Conservation (phyloP, 768 basidiomycete genomes). For the Cantharellus cinnabarinus region DNA sequence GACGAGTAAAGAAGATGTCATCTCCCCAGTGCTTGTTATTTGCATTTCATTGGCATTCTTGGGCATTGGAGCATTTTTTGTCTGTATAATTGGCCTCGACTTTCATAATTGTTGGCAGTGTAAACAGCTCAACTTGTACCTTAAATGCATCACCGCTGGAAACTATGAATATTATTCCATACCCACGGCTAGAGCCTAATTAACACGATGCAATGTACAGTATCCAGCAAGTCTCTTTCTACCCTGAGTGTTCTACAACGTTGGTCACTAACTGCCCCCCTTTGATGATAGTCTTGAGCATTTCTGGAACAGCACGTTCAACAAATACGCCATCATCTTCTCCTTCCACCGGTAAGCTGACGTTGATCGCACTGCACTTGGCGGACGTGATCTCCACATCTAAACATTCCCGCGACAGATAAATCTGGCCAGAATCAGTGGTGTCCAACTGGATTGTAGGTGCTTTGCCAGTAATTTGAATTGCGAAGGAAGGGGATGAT, state of each 20-base stretch:
- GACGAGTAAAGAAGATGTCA: too few relatives aligned
- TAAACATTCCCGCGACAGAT: constrained; percentile 66
- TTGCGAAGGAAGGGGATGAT: constrained; percentile 75
- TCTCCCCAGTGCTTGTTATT: too few relatives aligned
- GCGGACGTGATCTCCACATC: constrained; percentile 76
- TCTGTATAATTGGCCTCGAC: too few relatives aligned
- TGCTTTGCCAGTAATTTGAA: constrained; percentile 77
- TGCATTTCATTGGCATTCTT: too few relatives aligned
- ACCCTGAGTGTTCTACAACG: constrained; percentile 38
- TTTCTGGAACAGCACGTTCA: constrained; percentile 85
- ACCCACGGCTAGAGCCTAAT: too few relatives aligned
- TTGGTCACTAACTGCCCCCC: constrained; percentile 72
- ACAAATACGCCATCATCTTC: constrained; percentile 85
- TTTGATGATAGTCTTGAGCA: constrained; percentile 70
- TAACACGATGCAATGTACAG: too few relatives aligned
- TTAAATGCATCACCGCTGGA: too few relatives aligned
- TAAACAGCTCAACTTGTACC: too few relatives aligned
- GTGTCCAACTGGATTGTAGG: constrained; percentile 90
- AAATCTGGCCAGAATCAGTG: constrained; percentile 89
- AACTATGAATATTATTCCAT: too few relatives aligned
- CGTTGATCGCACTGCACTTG: constrained; percentile 84
- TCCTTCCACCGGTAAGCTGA: constrained; percentile 65
- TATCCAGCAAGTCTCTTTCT: too few relatives aligned
- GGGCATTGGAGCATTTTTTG: too few relatives aligned
- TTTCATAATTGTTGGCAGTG: too few relatives aligned